A percentile compares a stretch with the other conserved stretches of the same genome.
Evolutionary conservation across 2,329 filamentous ascomycete genomes (phyloP).

Genomic region (Trichoderma sp.): DNA sequence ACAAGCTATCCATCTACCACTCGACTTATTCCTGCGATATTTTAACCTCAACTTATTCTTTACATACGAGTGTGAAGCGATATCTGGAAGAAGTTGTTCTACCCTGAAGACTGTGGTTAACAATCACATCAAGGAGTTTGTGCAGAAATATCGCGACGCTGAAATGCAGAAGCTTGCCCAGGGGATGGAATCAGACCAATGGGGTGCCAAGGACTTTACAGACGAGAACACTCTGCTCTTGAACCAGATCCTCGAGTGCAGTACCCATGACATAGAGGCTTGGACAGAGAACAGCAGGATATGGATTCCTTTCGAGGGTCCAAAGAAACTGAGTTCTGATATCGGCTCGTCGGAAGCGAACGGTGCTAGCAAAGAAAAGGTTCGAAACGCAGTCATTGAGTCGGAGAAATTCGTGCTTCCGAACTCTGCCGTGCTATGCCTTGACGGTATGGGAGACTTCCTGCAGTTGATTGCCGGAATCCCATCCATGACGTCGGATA

Average conservation of each 20-base stretch:
- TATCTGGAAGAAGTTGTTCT: constrained; percentile 74
- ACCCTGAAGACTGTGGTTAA: constrained; percentile 77
- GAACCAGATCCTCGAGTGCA: constrained; percentile 63
- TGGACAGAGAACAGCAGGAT: constrained; percentile 64
- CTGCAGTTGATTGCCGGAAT: constrained; percentile 80
- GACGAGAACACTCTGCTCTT: constrained; percentile 60
- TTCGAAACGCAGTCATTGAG: constrained; percentile 73
- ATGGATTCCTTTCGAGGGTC: constrained; percentile 49
- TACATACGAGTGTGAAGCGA: constrained; percentile 80
- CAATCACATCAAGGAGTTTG: constrained; percentile 76
- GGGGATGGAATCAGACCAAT: constrained; percentile 76
- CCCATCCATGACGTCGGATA: constrained; percentile 82
- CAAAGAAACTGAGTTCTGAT: constrained; percentile 35
- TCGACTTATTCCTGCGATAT: constrained; percentile 73
- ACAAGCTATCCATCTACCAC: constrained; percentile 64
- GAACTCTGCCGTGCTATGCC: constrained; percentile 74
- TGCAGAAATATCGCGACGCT: constrained; percentile 65
- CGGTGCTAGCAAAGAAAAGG: constrained; percentile 58
- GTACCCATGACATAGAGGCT: constrained; percentile 64
- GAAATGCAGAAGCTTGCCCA: constrained; percentile 73
- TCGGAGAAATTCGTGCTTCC: constrained; percentile 83
- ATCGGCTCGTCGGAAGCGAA: constrained; percentile 43
- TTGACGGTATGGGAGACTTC: constrained; percentile 78
- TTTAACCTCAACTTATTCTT: constrained; percentile 80
- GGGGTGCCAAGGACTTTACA: constrained; percentile 73